Base-by-base conservation (phyloP, 192 early-diverging fungal species). In the Geosiphon pyriformis region DNA sequence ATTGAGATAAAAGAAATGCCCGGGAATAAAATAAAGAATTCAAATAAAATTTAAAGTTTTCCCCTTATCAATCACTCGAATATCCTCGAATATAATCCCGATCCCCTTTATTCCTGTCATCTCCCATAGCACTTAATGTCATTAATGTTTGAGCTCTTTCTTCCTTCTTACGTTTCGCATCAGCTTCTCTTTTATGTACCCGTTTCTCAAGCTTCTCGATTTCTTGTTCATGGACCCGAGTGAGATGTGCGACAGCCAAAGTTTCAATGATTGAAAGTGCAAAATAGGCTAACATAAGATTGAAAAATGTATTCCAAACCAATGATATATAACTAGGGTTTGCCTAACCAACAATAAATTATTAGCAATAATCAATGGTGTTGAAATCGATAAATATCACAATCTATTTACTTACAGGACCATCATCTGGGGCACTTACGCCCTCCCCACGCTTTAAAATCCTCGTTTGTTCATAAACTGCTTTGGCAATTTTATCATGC, bases 251-350 rank as follows among this genome's bases (percentile, higher is more conserved):
- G 55, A 91, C 74, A 1, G 94, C 94, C 67, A 94, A 79, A 0
- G 93, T 77, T 73, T 96, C 93, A 17, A 95, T 79, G 27, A 91
- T 88, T 58, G 88, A 90, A 10, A 92, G 62, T 3, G 84, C 74
- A 83, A 95, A 97, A 77, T 94, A 95, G 0, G 80, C 74, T 31
- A 95, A 83, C 93, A 92, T 98, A 17, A 83, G 67, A 12, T 81
- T 76, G 15, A 96, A 77, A 37, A 95, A 70, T 1, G 78, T 75
- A 70, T 95, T 95, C 94, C 94, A 98, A 30, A 82, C 75, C 0
- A 78, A 72, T 3, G 81, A 80, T 49, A 89, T 59, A 66, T 90
- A 67, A 69, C 74, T 87, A 18, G 81, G 65, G 8, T 56, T 67
- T 20, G 29, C 53, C 65, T 67, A 66, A 55, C 46, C 53, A 49